Percentiles rank a stretch among this genome's conserved stretches.
Conservation (phyloP, 129 eudicot species). For the Logfia minima region DNA sequence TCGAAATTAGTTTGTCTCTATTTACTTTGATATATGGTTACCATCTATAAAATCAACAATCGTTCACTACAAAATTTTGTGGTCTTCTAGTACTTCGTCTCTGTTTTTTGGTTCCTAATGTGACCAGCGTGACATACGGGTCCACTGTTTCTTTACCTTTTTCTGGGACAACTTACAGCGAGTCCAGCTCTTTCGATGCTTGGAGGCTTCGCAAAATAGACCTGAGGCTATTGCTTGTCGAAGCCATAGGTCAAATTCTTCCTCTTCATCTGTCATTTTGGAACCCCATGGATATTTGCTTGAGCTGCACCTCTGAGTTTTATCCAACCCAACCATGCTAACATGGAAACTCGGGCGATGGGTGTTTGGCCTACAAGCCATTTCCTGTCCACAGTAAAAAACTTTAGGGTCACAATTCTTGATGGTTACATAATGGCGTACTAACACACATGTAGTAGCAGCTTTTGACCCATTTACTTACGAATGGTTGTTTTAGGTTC, state of each 20-base stretch:
- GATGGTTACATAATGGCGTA: neutral
- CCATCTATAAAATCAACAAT: neutral
- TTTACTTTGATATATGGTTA: neutral
- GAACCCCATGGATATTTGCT: conserved; percentile 81
- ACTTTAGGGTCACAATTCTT: neutral
- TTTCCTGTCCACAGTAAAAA: conserved; percentile 50
- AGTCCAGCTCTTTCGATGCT: conserved; percentile 88
- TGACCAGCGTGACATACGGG: conserved; percentile 32
- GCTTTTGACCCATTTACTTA: neutral
- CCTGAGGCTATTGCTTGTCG: conserved; percentile 92
- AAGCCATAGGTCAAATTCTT: conserved; percentile 92
- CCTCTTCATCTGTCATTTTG: conserved; percentile 85
- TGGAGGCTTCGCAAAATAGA: conserved; percentile 75
- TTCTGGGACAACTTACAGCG: conserved; percentile 80
- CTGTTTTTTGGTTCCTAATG: neutral
- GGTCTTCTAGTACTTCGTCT: neutral
- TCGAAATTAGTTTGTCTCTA: neutral
- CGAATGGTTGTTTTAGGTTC: neutral
- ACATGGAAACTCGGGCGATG: conserved; percentile 95
- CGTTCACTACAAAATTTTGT: neutral
- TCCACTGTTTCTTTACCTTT: conserved; percentile 66
- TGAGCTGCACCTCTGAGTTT: conserved; percentile 62
- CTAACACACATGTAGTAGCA: neutral
- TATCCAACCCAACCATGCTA: conserved; percentile 87
- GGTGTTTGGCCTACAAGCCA: conserved; percentile 98